These are phyloP conservation scores for Lolium perenne DNA, from an alignment of 176 grass and related monocot genomes.

Conservation along the genomic window DNA sequence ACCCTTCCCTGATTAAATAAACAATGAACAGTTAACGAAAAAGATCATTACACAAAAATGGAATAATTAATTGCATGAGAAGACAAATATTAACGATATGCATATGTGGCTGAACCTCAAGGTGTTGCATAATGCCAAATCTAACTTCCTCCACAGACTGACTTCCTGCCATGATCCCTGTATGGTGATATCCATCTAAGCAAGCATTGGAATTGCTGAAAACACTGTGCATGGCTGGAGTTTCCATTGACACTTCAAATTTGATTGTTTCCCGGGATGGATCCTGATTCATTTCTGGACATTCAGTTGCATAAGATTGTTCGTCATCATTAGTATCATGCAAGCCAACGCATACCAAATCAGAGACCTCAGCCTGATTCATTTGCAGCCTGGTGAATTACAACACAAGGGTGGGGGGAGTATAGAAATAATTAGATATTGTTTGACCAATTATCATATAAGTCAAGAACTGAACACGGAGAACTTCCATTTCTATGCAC, in stretches of 20 bases:
- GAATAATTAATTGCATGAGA: constrained; percentile 16
- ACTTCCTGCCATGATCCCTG: constrained; percentile 39
- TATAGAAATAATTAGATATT: no score
- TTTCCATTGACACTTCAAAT: constrained; percentile 48
- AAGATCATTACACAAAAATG: constrained; percentile 31
- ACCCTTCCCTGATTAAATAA: constrained; percentile 42
- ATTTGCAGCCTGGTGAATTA: constrained; percentile 49
- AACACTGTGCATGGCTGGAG: constrained; percentile 56
- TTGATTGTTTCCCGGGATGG: constrained; percentile 52
- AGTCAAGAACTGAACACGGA: no score
- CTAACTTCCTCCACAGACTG: constrained; percentile 42
- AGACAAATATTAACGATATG: constrained; percentile 23
- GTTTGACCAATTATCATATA: no score
- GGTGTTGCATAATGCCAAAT: constrained; percentile 41
- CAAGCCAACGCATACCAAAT: constrained; percentile 53
- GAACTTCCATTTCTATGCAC: constrained; percentile 9
- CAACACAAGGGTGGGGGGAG: no score
- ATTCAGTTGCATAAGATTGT: constrained; percentile 47
- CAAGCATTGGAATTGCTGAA: constrained; percentile 41
- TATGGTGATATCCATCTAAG: constrained; percentile 45
- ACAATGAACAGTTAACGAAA: constrained; percentile 10
- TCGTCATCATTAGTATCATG: constrained; percentile 42
- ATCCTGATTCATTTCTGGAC: constrained; percentile 49
- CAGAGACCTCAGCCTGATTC: constrained; percentile 44
- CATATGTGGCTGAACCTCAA: constrained; percentile 42